Base-by-base conservation (phyloP, 352 stramenopile species). In the Pythium diclinum region DNA sequence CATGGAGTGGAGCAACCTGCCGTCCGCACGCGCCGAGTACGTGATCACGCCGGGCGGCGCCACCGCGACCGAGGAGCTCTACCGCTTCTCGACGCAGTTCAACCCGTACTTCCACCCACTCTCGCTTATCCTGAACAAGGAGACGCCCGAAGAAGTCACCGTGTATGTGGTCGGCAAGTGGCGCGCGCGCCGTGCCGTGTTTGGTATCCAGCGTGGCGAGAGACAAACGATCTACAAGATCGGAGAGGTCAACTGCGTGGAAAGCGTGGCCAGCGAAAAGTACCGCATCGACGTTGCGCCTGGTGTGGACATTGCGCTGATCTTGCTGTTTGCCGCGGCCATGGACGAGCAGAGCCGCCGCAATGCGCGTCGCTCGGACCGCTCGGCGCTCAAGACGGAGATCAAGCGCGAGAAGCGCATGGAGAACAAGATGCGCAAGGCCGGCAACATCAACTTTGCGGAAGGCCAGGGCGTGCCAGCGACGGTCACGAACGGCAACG, bases 81-180 rank as follows among this genome's bases (percentile, higher is more conserved):
- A n/a, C 36, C 23, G 14, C 4, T 52, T 61, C 34, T n/a, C n/a
- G n/a, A 61, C 55, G 16, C 34, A 61, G 36, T 52, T 61, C 34
- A 61, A 48, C 34, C 55, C 55, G 55, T 61, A 52, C 36, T 34
- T 52, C 17, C 34, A 51, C 34, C 55, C 55, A 7, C 33, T 61
- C 17, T 17, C 32, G 55, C 55, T 61, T n/a, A 52, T 51, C 21
- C 17, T 61, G 17, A 32, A 32, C 55, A 51, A 48, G 19, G 34
- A 19, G 9, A 17, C 16, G 11, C 33, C 34, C 19, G 36, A 46
- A 1, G 11, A 48, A n/a, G 38, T 61, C 55, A 48, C 34, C 5
- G 36, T 61, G 14, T 48, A 36, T 34, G 55, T 61, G n/a, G 51
- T 51, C 21, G 55, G 55, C 55, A 61, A 61, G 36, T 61, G 55